phyloP scores from a whole-genome alignment of 371 early-diverging fungal species.

The Saksenaea vasiformis region DNA sequence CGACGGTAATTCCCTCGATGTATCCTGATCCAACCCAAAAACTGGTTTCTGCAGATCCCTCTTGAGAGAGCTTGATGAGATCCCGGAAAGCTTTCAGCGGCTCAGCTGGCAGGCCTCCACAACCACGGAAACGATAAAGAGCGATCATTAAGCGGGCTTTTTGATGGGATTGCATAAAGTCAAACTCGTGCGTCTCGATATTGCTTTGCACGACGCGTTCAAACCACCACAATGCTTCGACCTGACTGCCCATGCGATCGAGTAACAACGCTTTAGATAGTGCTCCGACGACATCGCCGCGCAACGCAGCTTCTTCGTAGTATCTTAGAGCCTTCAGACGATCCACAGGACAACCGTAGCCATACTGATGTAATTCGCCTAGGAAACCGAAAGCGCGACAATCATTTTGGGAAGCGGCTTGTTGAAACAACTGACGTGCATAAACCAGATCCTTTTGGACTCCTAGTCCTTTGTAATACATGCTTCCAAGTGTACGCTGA shows the following conservation, averaged over 20 bases:
- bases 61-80: constrained; percentile 1
- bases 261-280: constrained; percentile 4
- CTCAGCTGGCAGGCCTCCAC: constrained; percentile 12
- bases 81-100: constrained; percentile 7
- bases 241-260: not conserved
- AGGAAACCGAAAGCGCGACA: constrained; percentile 17
- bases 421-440: constrained; percentile 37
- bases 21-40: constrained; percentile 43
- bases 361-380: constrained; percentile 22
- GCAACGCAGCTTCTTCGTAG: constrained; percentile 5
- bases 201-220: constrained; percentile 1
- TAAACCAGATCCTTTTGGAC: constrained; percentile 27
- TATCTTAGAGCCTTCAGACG: constrained; percentile 2
- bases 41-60: constrained; percentile 21
- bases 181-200: constrained; percentile 9
- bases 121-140: constrained; percentile 32
- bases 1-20: constrained; percentile 24
- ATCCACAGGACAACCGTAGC: constrained; percentile 18
- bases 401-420: constrained; percentile 27
- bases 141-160: constrained; percentile 20
- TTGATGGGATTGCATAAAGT: not conserved
- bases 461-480: constrained; percentile 42
- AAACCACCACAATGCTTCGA: constrained; percentile 13
- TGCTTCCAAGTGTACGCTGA: constrained; percentile 38
- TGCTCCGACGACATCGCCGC: constrained; percentile 1